Percentiles rank a stretch among this genome's conserved stretches.
These are phyloP conservation scores for Coniferiporia weirii DNA, from an alignment of 1,284 basidiomycete species.

Conservation along the genomic window DNA sequence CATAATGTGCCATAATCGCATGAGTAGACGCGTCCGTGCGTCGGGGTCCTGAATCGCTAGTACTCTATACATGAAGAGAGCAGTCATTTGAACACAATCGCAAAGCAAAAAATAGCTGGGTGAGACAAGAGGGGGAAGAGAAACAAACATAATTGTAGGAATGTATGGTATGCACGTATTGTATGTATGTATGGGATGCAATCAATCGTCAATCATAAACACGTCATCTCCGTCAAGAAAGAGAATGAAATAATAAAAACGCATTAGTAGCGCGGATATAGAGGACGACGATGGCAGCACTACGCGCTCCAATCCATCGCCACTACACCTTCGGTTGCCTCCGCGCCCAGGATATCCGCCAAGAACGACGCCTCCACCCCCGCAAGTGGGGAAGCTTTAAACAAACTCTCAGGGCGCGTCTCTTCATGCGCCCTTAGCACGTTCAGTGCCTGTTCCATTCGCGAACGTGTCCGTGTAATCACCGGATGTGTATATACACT, in stretches of 20 bases:
- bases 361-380: constrained; percentile 50
- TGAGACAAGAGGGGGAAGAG: neutral
- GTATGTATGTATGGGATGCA: constrained; percentile 21
- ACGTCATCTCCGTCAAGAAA: constrained; percentile 22
- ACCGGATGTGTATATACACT: constrained; percentile 62
- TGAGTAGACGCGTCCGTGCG: constrained; percentile 1
- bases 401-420: constrained; percentile 31
- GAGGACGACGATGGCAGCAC: neutral
- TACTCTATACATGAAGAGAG: neutral
- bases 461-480: constrained; percentile 58
- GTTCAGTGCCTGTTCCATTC: constrained; percentile 52
- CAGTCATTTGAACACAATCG: neutral
- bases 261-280: constrained; percentile 6
- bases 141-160: constrained; percentile 26
- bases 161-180: constrained; percentile 3
- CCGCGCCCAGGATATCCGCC: constrained; percentile 48
- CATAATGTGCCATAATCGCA: neutral
- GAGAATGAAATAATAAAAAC: constrained; percentile 15
- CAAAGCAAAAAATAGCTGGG: constrained; percentile 16
- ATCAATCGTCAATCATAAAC: constrained; percentile 9
- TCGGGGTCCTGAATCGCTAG: neutral
- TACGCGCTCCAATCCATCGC: constrained; percentile 17
- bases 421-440: constrained; percentile 36
- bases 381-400: constrained; percentile 63
- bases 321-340: constrained; percentile 2